These are phyloP conservation scores for Verbena officinalis DNA, from an alignment of 257 asterid genomes.

Conservation along the genomic window DNA sequence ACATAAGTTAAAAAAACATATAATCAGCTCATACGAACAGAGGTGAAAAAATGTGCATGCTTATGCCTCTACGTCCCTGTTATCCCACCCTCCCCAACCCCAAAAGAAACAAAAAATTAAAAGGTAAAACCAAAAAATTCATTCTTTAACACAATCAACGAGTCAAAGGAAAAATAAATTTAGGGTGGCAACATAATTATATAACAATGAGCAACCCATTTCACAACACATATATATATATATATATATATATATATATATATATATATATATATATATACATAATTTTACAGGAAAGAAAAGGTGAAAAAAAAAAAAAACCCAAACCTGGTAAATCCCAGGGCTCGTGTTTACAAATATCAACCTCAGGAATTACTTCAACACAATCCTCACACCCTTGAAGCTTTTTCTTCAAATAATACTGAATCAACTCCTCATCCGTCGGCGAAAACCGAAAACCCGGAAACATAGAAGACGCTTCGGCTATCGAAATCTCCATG, in stretches of 20 bases:
- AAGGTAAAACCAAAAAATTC: no score
- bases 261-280: no score
- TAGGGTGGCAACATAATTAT: neutral
- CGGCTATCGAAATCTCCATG: constrained; percentile 62
- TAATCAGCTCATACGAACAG: no score
- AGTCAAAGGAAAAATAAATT: neutral
- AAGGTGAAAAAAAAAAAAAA: neutral
- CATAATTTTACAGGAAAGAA: neutral
- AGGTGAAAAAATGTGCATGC: no score
- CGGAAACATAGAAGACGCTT: constrained; percentile 73
- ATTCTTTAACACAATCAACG: neutral
- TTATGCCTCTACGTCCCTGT: no score
- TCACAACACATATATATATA: no score
- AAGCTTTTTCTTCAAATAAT: constrained; percentile 70
- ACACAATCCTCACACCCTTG: constrained; percentile 52
- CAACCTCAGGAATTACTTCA: constrained; percentile 75
- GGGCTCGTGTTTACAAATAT: constrained; percentile 81
- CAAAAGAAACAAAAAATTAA: no score
- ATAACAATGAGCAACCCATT: neutral
- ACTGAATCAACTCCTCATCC: constrained; percentile 73
- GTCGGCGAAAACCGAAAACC: constrained; percentile 90
- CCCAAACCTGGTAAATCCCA: constrained; percentile 89
- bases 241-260: no score
- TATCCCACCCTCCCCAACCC: no score
- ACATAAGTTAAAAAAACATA: no score